Conservation (phyloP, 1,284 basidiomycete genomes). For the Anthracocystis setariae region DNA sequence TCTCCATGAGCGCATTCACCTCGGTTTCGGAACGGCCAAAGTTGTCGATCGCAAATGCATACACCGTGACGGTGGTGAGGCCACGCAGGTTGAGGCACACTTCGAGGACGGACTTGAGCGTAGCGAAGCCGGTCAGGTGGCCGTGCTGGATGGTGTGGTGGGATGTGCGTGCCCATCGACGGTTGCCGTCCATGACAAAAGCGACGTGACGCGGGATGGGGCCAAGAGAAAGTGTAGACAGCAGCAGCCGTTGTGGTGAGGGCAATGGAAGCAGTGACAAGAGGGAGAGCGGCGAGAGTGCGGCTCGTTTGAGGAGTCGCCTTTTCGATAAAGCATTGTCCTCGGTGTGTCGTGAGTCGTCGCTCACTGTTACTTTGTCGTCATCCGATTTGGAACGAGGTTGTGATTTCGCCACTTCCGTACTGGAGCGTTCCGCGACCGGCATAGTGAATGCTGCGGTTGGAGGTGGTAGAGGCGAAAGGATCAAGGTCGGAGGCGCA, state of each 20-base stretch:
- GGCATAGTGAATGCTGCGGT: constrained; percentile 4
- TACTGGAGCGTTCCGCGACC: not conserved
- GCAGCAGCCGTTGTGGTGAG: constrained; percentile 32
- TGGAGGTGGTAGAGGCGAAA: not conserved
- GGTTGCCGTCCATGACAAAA: constrained; percentile 98
- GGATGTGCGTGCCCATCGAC: constrained; percentile 81
- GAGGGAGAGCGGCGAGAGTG: constrained; percentile 42
- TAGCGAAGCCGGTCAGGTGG: constrained; percentile 85
- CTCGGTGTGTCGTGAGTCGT: not conserved
- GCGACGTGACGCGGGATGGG: constrained; percentile 91
- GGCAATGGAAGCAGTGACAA: constrained; percentile 36
- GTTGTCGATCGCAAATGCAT: constrained; percentile 97
- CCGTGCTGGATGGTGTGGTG: constrained; percentile 71
- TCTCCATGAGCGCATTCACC: constrained; percentile 84
- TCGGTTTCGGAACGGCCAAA: constrained; percentile 89
- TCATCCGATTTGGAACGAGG: too few relatives aligned
- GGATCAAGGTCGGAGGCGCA: not conserved
- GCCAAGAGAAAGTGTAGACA: constrained; percentile 70
- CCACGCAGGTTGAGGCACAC: constrained; percentile 60
- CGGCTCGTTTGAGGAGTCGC: constrained; percentile 28
- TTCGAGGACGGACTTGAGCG: constrained; percentile 74
- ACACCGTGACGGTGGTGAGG: constrained; percentile 79
- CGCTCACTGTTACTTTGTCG: not conserved
- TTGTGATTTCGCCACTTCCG: not conserved
- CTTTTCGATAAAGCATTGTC: constrained; percentile 13